phyloP scores from a whole-genome alignment of 345 rosid genomes.

The Gossypium longicalyx region DNA sequence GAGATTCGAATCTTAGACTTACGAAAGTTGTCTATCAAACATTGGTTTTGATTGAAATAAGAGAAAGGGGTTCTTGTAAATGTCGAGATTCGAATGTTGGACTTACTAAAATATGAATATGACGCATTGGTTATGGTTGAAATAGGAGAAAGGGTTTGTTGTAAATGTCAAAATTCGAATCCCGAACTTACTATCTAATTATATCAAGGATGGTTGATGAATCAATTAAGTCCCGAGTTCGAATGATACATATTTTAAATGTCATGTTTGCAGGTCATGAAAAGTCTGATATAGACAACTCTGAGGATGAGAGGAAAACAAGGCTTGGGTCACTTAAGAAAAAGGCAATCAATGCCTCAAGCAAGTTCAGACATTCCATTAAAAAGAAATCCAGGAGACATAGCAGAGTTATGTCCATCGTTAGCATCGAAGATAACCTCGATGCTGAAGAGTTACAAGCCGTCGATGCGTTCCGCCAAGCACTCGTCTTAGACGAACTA shows the following conservation, averaged over 20 bases:
- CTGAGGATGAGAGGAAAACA: constrained; percentile 64
- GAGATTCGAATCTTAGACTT: too few relatives aligned
- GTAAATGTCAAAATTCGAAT: too few relatives aligned
- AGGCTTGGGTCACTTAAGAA: constrained; percentile 65
- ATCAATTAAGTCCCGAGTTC: too few relatives aligned
- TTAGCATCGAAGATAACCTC: constrained; percentile 49
- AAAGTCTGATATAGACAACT: constrained; percentile 36
- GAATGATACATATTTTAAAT: not conserved
- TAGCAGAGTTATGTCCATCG: constrained; percentile 59
- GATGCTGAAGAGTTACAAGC: constrained; percentile 76
- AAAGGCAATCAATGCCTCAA: constrained; percentile 74
- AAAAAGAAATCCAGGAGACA: constrained; percentile 57
- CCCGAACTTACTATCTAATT: too few relatives aligned
- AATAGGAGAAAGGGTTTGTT: too few relatives aligned
- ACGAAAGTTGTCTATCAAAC: too few relatives aligned
- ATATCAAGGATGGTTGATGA: too few relatives aligned
- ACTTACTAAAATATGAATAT: too few relatives aligned
- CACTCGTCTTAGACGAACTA: constrained; percentile 75
- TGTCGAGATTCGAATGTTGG: too few relatives aligned
- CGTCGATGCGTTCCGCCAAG: constrained; percentile 83
- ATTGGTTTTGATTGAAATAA: too few relatives aligned
- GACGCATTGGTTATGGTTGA: too few relatives aligned
- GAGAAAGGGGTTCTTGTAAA: too few relatives aligned
- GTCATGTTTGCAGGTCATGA: constrained; percentile 26
- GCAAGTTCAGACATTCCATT: constrained; percentile 66